Conservation (phyloP, 495 filamentous ascomycete species). For the Bryoglossum gracile region DNA sequence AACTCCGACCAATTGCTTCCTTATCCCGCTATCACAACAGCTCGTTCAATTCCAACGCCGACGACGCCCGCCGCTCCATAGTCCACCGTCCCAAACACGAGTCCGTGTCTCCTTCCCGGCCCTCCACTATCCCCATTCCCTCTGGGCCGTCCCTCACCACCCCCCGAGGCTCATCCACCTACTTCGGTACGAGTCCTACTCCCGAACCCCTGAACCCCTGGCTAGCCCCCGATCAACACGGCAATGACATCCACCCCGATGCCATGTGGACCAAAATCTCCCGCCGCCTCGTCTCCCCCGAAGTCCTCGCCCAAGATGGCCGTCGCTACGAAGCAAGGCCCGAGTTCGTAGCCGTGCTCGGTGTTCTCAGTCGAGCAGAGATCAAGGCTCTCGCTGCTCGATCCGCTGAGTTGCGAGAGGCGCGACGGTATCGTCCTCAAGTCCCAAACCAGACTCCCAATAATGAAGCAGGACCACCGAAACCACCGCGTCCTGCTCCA, state of each 20-base stretch:
- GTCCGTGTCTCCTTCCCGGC: conserved; percentile 3
- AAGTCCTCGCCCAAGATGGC: conserved; percentile 54
- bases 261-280: conserved; percentile 69
- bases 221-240: conserved; percentile 43
- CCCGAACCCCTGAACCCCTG: conserved; percentile 2
- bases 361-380: conserved; percentile 51
- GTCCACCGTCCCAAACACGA: conserved; percentile 10
- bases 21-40: conserved; percentile 14
- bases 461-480: not conserved
- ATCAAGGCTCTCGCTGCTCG: conserved; percentile 51
- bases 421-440: conserved; percentile 17
- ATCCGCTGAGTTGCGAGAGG: conserved; percentile 45
- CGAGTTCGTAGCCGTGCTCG: conserved; percentile 60
- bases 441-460: conserved; percentile 3
- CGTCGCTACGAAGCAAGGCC: conserved; percentile 63
- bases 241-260: conserved; percentile 54
- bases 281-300: conserved; percentile 56
- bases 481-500: conserved; percentile 6
- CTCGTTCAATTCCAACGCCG: conserved; percentile 4
- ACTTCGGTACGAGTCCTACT: conserved; percentile 13
- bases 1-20: conserved; percentile 6
- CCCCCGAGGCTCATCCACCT: not conserved
- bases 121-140: conserved; percentile 12
- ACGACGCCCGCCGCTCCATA: conserved; percentile 13
- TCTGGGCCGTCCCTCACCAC: no score